Percentiles rank a stretch among this genome's conserved stretches.
These are phyloP conservation scores for Fraxinus angustifolia DNA, from an alignment of 305 asterid species.

Conservation along the genomic window DNA sequence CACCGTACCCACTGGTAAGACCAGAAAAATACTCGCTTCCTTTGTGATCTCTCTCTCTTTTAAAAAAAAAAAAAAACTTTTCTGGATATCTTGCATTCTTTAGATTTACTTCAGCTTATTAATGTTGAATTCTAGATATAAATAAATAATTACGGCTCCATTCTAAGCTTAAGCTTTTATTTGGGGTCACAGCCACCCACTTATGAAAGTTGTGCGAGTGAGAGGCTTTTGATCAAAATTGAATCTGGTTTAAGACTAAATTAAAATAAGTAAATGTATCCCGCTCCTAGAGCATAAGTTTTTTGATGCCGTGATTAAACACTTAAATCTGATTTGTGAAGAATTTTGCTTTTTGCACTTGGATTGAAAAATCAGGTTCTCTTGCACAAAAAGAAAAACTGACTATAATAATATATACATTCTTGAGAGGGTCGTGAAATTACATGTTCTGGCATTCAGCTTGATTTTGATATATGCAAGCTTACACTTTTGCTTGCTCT, in stretches of 20 bases:
- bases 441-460: not conserved
- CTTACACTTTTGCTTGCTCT: not conserved
- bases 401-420: not conserved
- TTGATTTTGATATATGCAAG: not conserved
- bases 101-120: not conserved
- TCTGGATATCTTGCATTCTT: not conserved
- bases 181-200: not conserved
- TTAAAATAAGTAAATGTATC: not conserved
- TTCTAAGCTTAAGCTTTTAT: not conserved
- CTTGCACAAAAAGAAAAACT: not conserved
- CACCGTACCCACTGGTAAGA: slow-evolving; percentile 77
- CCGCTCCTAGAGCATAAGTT: not conserved
- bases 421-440: not conserved
- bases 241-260: not conserved
- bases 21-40: not conserved
- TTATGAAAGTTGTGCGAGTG: not conserved
- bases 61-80: not conserved
- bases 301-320: not conserved
- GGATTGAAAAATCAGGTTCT: not conserved
- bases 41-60: not conserved
- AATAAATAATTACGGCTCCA: not conserved
- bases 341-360: not conserved
- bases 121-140: not conserved
- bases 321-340: not conserved
- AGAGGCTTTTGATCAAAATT: not conserved